Evolutionary conservation across 371 early-diverging fungal species (phyloP).

Genomic region (Parasitella parasitica): DNA sequence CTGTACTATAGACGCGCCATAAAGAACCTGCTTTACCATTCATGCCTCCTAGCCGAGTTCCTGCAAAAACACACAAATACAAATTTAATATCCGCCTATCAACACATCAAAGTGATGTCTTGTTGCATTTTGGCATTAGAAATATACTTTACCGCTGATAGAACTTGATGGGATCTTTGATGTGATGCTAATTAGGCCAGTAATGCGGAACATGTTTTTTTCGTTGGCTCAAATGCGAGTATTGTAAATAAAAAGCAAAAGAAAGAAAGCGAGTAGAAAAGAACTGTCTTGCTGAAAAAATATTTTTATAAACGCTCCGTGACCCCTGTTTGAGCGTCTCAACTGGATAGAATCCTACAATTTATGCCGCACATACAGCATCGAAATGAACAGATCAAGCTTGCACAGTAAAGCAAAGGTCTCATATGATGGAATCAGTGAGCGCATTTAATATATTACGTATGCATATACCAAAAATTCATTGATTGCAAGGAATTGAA

Average conservation of each 20-base stretch:
- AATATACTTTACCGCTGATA: background rate
- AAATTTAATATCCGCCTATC: conserved; percentile 1
- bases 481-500: too few species aligned
- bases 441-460: too few species aligned
- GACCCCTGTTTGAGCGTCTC: background rate
- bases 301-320: background rate
- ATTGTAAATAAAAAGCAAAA: background rate
- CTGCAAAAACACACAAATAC: background rate
- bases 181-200: conserved; percentile 1
- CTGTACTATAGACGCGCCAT: conserved; percentile 14
- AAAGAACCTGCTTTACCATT: background rate
- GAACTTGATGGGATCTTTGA: background rate
- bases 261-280: background rate
- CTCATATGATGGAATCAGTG: too few species aligned
- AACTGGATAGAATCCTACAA: background rate
- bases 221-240: background rate
- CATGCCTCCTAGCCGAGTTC: background rate
- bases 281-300: background rate
- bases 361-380: too few species aligned
- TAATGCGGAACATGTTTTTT: conserved; percentile 4
- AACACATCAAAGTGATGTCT: background rate
- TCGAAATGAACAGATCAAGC: too few species aligned
- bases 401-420: too few species aligned
- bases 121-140: background rate
- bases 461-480: too few species aligned